phyloP scores from a whole-genome alignment of 1,284 basidiomycete species.

The Butyriboletus appendiculatus region DNA sequence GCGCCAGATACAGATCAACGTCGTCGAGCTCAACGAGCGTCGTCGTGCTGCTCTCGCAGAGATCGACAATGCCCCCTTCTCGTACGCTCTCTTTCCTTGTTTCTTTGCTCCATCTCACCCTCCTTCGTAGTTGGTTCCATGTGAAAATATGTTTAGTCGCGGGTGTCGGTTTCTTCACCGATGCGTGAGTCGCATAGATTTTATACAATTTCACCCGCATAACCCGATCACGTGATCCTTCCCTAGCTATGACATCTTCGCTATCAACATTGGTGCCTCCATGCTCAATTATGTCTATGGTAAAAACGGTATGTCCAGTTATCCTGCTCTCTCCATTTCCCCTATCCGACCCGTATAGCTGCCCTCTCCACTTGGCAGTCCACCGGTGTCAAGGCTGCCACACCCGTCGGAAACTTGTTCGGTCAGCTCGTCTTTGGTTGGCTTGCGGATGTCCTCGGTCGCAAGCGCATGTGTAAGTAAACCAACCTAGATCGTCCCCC shows the following conservation, averaged over 20 bases:
- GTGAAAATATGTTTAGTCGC: constrained; percentile 73
- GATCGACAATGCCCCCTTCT: constrained; percentile 76
- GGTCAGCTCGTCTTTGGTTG: constrained; percentile 61
- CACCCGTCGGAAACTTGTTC: constrained; percentile 60
- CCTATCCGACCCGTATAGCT: constrained; percentile 9
- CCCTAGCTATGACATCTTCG: constrained; percentile 67
- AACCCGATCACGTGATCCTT: neutral
- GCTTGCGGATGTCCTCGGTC: constrained; percentile 55
- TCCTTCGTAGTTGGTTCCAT: constrained; percentile 56
- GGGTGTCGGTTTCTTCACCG: constrained; percentile 83
- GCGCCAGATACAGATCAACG: neutral
- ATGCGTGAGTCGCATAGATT: constrained; percentile 62
- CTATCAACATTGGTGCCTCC: constrained; percentile 72
- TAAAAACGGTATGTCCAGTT: constrained; percentile 9
- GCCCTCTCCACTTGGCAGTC: constrained; percentile 58
- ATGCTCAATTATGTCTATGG: constrained; percentile 83
- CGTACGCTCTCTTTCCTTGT: constrained; percentile 38
- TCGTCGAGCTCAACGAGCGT: constrained; percentile 42
- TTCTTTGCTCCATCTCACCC: neutral
- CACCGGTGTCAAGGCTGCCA: constrained; percentile 80
- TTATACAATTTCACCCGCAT: neutral
- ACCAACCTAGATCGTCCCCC: neutral
- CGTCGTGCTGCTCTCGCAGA: constrained; percentile 74
- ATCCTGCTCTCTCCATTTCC: neutral
- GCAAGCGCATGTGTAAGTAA: constrained; percentile 43